phyloP scores from a whole-genome alignment of 2,329 filamentous ascomycete genomes.

The Coniochaeta sp. region DNA sequence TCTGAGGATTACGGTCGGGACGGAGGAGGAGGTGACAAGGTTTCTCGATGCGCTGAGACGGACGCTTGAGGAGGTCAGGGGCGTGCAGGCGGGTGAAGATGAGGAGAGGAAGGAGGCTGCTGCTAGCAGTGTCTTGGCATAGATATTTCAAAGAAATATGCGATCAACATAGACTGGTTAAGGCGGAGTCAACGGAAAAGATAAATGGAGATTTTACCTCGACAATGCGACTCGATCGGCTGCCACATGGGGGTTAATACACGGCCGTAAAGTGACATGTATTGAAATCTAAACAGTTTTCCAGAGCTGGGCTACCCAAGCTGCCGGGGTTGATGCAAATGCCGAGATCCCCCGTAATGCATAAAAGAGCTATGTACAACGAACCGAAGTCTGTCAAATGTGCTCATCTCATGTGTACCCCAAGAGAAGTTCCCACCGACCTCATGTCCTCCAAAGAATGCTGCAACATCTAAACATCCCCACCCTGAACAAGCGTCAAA shows the following conservation, averaged over 20 bases:
- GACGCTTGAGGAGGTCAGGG: constrained; percentile 38
- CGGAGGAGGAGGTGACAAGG: constrained; percentile 73
- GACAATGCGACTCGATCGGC: neutral
- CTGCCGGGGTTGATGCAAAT: constrained; percentile 1
- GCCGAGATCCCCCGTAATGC: neutral
- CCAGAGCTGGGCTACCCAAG: constrained; percentile 4
- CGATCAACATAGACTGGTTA: neutral
- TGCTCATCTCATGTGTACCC: neutral
- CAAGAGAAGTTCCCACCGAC: neutral
- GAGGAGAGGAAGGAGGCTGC: constrained; percentile 27
- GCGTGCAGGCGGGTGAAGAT: constrained; percentile 11
- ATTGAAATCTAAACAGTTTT: neutral
- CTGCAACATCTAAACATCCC: neutral
- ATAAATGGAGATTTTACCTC: neutral
- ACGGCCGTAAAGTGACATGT: neutral
- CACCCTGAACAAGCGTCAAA: neutral
- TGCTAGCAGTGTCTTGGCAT: constrained; percentile 28
- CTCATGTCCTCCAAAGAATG: neutral
- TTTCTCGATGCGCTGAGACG: constrained; percentile 63
- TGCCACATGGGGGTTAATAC: neutral
- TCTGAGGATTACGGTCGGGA: constrained; percentile 86
- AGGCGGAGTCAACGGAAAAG: neutral
- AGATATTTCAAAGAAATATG: constrained; percentile 7
- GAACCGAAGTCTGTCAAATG: constrained; percentile 1
- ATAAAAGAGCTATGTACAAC: constrained; percentile 5